A percentile compares a stretch with the other conserved stretches of the same genome.
Conservation (phyloP, 176 grass and related monocot species). For the Musa schizocarpa region DNA sequence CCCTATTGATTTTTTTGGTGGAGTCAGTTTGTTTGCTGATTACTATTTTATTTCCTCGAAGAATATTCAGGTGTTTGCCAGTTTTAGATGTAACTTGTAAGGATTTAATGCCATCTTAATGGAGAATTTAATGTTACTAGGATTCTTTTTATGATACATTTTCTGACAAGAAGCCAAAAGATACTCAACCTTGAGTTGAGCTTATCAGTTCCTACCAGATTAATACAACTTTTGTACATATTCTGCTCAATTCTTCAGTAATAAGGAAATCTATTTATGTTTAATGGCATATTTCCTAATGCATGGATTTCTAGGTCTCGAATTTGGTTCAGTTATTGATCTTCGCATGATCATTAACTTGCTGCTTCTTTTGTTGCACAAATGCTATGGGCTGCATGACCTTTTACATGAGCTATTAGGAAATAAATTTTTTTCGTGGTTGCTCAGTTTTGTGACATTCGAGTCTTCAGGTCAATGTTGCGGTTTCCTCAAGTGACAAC, state of each 20-base stretch:
- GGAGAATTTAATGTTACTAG: too few species aligned
- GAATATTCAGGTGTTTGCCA: not conserved
- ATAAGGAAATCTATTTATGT: not conserved
- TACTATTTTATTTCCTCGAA: not conserved
- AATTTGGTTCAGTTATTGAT: not conserved
- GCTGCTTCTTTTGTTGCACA: not conserved
- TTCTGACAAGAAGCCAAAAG: not conserved
- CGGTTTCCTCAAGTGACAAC: conserved; percentile 53
- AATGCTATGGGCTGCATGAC: not conserved
- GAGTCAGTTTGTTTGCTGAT: not conserved
- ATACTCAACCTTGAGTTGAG: not conserved
- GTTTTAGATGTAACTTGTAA: not conserved
- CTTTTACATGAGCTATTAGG: not conserved
- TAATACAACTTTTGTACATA: not conserved
- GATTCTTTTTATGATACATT: too few species aligned
- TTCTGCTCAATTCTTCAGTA: not conserved
- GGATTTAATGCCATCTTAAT: too few species aligned
- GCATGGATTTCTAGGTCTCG: not conserved
- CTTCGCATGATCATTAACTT: not conserved
- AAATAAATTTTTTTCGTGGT: not conserved
- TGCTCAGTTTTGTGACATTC: not conserved
- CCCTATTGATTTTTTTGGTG: not conserved
- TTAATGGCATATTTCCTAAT: not conserved
- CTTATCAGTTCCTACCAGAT: not conserved
- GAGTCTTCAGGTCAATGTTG: conserved; percentile 54